phyloP scores from a whole-genome alignment of 169 alveolate species.

The Eimeria maxima region DNA sequence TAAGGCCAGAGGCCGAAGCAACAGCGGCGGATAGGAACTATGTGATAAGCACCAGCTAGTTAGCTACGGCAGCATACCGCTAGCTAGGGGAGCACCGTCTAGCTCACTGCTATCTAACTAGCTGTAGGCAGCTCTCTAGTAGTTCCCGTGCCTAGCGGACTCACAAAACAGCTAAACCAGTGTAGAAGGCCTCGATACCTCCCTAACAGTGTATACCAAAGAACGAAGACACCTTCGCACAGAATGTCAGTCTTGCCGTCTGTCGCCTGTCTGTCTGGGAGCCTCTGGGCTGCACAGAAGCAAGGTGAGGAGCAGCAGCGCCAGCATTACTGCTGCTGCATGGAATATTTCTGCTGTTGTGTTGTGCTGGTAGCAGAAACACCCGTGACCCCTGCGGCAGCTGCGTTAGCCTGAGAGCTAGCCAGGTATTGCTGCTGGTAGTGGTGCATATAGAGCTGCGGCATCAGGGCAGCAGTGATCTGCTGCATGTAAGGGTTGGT shows the following conservation, averaged over 20 bases:
- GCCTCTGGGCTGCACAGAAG: conserved; percentile 41
- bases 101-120: background rate
- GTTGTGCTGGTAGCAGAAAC: background rate
- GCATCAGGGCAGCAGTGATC: conserved; percentile 75
- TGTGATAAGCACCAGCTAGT: background rate
- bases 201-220: background rate
- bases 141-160: background rate
- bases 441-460: conserved; percentile 74
- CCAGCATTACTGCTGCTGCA: conserved; percentile 51
- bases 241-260: background rate
- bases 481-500: conserved; percentile 75
- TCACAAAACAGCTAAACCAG: background rate
- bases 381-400: conserved; percentile 67
- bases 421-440: conserved; percentile 80
- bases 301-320: background rate
- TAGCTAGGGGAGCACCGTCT: background rate
- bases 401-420: conserved; percentile 64
- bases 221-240: background rate
- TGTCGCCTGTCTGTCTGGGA: conserved; percentile 5
- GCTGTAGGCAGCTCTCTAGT: background rate
- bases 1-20: background rate
- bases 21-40: background rate
- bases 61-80: background rate
- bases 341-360: conserved; percentile 56
- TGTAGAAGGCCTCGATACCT: background rate